Base-by-base conservation (phyloP, 164 flowering plant genomes). In the Dillenia suffruticosa region DNA sequence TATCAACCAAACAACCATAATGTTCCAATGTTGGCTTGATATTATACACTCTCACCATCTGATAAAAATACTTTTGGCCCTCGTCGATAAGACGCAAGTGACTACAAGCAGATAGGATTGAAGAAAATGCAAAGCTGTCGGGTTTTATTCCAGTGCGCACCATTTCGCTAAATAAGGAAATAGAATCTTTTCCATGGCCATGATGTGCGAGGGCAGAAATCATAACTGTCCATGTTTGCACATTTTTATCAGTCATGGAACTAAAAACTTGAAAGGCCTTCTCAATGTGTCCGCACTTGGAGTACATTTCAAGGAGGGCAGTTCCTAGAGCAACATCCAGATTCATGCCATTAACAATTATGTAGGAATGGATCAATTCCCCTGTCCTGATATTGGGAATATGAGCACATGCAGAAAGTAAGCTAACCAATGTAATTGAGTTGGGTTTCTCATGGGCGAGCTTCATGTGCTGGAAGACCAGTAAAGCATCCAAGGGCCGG, bases 1-100 rank as follows among this genome's bases (percentile, higher is more conserved):
- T 46, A 71, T 85, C 86, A 32, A 83, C 84, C 80, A 83, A 76
- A 69, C 87, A 81, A 44, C 90, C 87, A 63, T 77, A 85, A 56
- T 85, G 90, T 71, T 82, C 85, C 76, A 83, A 64, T 32, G 72
- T 76, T 15, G 87, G 87, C 59, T 48, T 53, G 50, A 83, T 74
- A n/a, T 65, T 57, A 63, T 79, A 75, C 2, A 51, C 22, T 14
- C 57, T 71, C 59, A 62, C 71, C 86, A 81, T 85, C 64, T 53
- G 56, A 59, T 69, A 63, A 49, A 85, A 83, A 62, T 72, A 77
- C 51, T 46, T 61, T 40, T 44, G 59, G 13, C 84, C 90, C 62
- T 74, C 71, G 13, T 68, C 58, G 19, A 83, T 74, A 43, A 81
- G 74, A 49, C 86, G 82, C 63, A 68, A 63, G 66, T 83, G 90